Base-by-base conservation (phyloP, 805 yeast species). In the Candida stauntonica region DNA sequence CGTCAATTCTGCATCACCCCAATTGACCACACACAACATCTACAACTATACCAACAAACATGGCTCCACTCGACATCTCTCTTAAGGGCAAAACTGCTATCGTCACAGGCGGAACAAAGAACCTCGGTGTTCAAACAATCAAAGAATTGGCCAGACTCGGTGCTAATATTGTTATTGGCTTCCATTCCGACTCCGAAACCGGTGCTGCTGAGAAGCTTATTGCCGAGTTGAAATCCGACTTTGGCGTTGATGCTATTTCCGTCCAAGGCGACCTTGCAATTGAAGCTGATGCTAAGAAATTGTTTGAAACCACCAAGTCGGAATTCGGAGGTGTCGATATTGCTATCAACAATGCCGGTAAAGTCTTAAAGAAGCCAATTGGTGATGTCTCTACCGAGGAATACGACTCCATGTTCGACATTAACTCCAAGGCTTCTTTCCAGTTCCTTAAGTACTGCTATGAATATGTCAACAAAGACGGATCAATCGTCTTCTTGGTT, bases 301-400 rank as follows among this genome's bases (percentile, higher is more conserved):
- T 79, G 38, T 79, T 80, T 49, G 68, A 58, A 14, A 58, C 57
- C 9, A 74, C 78, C 7, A 62, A 62, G 37, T 42, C 55, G 12
- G 57, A 61, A 29, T 70, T 76, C 40, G 81, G 81, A 26, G 52
- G 60, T 16, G 62, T 76, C 46, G 83, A 80, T 50, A 67, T 75
- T 52, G 86, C 85, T n/a, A 66, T 80, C 50, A 79, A 79, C 62
- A 78, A 76, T 47, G 79, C 78, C 28, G 86, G 86, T 37, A 74
- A 61, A 68, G 86, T 80, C 17, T 62, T 79, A 57, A 78, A 79
- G 66, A 80, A 79, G 55, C 73, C 77, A 26, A 50, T 79, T 35
- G 60, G 60, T 24, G 77, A 76, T n/a, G 63, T 70, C 41, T 42
- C 73, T n/a, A 69, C 73, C 38, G 66, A 60, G 20, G 86, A 80